Conservation (phyloP, 257 asterid genomes). For the Ligustrum vulgare region DNA sequence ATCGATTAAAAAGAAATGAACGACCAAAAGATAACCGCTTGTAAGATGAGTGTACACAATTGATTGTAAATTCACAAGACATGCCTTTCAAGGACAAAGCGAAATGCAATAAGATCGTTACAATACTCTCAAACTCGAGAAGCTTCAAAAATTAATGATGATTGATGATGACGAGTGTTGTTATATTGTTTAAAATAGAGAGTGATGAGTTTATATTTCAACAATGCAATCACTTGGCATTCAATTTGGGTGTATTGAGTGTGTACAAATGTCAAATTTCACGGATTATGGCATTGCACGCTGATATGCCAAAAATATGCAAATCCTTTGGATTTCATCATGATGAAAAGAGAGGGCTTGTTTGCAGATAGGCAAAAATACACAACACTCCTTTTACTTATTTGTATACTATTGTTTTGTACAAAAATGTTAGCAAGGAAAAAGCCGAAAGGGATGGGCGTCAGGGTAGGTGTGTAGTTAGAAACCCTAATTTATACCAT, state of each 20-base stretch:
- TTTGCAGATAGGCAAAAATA: constrained; percentile 27
- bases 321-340: constrained; percentile 34
- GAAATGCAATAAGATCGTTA: no score
- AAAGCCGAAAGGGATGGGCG: constrained; percentile 7
- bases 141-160: neutral
- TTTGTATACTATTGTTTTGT: neutral
- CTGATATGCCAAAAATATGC: constrained; percentile 38
- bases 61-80: no score
- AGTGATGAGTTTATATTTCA: neutral
- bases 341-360: constrained; percentile 21
- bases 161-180: constrained; percentile 1
- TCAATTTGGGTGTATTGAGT: neutral
- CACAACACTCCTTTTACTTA: neutral
- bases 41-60: no score
- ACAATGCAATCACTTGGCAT: constrained; percentile 7
- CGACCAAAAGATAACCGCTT: no score
- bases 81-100: no score
- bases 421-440: neutral
- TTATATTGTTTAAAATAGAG: constrained; percentile 10
- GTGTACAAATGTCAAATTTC: constrained; percentile 6
- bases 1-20: no score
- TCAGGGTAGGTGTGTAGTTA: neutral
- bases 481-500: no score
- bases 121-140: no score
- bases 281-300: constrained; percentile 33